Base-by-base conservation (phyloP, 2,329 filamentous ascomycete genomes). In the Penicillium thymicola region DNA sequence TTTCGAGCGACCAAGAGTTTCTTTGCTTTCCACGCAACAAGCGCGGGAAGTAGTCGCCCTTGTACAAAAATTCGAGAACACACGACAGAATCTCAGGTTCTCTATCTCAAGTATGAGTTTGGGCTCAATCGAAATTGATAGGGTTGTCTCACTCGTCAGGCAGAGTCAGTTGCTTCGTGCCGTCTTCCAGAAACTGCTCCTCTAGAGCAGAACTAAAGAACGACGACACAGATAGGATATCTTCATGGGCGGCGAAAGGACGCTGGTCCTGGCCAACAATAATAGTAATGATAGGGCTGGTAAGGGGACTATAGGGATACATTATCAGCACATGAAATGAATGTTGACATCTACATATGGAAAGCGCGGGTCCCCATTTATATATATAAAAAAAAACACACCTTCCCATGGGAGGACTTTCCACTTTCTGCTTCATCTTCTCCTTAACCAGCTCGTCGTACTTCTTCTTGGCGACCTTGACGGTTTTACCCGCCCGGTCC, bases 1-100 rank as follows among this genome's bases (percentile, higher is more conserved):
- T 88, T 83, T 96, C 91, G 78, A 96, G 89, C 74, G 90, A 86
- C 89, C 90, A 96, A 79, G 88, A 89, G 81, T 90, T 88, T 72
- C 86, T 88, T 75, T 87, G 87, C 82, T 89, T 91, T 84, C 90
- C 89, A 76, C 91, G 90, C 67, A 96, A 72, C 79, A 97, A 82
- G 75, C 91, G 89, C 55, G 92, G 92, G 76, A 89, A 94, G 79
- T 96, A 96, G 82, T 96, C 92, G 65, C 90, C 91, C 81, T 95
- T 96, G 87, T 97, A 97, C 65, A 97, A 86, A 76, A 92, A 97
- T 81, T 97, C 92, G 79, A 97, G 90, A 70, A 97, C 82, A 70
- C 89, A 92, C 74, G 91, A 95, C 77, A 97, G 90, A 75, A 95
- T 85, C 81, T 96, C 92, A 66, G 92, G 91, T 80, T 96, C 90